Evolutionary conservation across 495 filamentous ascomycete genomes (phyloP), one percentile per base, ranked within the genome.

Genomic region (Penicillium coprophilum): DNA sequence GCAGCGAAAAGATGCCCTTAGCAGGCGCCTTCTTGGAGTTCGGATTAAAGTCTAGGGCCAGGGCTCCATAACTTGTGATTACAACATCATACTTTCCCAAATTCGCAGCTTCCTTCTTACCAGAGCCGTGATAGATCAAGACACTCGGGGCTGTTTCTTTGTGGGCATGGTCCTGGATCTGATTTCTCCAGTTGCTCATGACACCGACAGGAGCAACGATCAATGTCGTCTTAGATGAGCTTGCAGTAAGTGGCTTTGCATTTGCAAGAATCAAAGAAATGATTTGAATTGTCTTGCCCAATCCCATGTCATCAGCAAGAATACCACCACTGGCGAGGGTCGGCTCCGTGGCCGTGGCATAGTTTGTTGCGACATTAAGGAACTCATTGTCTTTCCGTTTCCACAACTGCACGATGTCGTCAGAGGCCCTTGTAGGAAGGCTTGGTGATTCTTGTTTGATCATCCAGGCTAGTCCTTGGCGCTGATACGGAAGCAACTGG

Each of bases 241-340:
- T 57, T 6, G 66, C 57, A n/a, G 67, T 70, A 13, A 62, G 69
- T 7, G 73, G 66, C 11, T 74, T 66, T 0, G 77, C 64, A 57
- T 88, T 84, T 7, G 86, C 81, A 58, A 91, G 70, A 40, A 97
- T 88, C 28, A 96, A 66, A 49, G 89, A 87, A 54, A 96, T 94
- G 38, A 91, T 82, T 68, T 96, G 89, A 7, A 97, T 78, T 1
- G 92, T 97, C 71, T 97, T 97, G 13, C 92, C 92, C 6, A 97
- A 75, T 4, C 92, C 92, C 92, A 97, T 97, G 59, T 97, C 92
- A 68, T 97, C 92, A 23, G 90, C 90, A 12, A 96, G 76, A 31
- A 96, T 89, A 32, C 91, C 92, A 43, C 92, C 93, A 60, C 85
- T 89, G 1, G 87, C 82, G 19, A 96, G 75, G 4, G 65, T 60